Base-by-base conservation (phyloP, 352 stramenopile genomes). In the Pythium sp. region DNA sequence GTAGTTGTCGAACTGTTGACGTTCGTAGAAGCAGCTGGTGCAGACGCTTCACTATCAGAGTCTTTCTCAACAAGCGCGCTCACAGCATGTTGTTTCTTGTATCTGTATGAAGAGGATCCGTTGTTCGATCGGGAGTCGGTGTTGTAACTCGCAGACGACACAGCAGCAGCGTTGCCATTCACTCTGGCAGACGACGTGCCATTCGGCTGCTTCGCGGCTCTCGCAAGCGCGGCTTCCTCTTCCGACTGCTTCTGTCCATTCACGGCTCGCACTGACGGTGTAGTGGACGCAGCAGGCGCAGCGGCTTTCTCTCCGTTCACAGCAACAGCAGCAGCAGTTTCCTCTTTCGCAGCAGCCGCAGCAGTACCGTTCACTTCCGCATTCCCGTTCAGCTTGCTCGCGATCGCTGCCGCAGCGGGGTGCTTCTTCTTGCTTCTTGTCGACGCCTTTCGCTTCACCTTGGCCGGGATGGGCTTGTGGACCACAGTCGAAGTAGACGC, bases 381-480 rank as follows among this genome's bases (percentile, higher is more conserved):
- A 18, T 47, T n/a, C 0, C 67, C 67, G 9, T 65, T 70, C 32
- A 73, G 63, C 47, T 71, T 71, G 46, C 36, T 71, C 20, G 64
- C 68, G 34, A 73, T 73, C 56, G 64, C 68, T 5, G 62, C 41
- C 4, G 56, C 61, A 3, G 62, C 18, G 34, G 55, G 32, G 30
- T 60, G 28, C 64, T 73, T 73, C 56, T 70, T 70, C 56, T 69
- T 69, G 22, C 24, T 51, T 20, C 67, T 47, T 54, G 61, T 30
- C 22, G 67, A 69, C 11, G 46, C 15, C 43, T 72, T 72, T 46
- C 68, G 68, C 57, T 71, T 70, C 56, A 73, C 36, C 34, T 73
- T 73, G 14, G 68, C 68, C 15, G 64, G 68, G 36, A 73, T 58
- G 2, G 68, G 68, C 38, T 73, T 73, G 68, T 73, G 68, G 20